Percentiles rank a stretch among this genome's conserved stretches.
Conservation (phyloP, 306 rosid species). For the Arachis hypogaea region DNA sequence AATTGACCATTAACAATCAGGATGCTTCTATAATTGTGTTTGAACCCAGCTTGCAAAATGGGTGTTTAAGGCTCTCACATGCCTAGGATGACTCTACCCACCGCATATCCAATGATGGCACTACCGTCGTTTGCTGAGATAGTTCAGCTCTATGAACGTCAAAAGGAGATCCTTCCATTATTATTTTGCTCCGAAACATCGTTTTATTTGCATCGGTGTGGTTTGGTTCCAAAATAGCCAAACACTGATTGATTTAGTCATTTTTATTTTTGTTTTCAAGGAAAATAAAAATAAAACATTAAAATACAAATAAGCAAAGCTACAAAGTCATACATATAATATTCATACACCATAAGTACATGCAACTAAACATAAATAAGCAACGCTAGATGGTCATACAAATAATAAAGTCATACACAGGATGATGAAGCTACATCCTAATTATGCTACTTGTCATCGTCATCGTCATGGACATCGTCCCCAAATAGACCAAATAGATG, state of each 20-base stretch:
- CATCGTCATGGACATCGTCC: too few relatives aligned
- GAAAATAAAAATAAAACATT: too few relatives aligned
- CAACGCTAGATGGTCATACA: too few relatives aligned
- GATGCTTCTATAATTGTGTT: constrained; percentile 79
- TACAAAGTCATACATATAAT: too few relatives aligned
- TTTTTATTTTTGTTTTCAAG: too few relatives aligned
- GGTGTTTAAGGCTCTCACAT: constrained; percentile 98
- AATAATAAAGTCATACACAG: too few relatives aligned
- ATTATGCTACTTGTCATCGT: too few relatives aligned
- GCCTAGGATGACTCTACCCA: constrained; percentile 86
- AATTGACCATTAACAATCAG: constrained; percentile 44
- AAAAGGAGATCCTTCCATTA: constrained; percentile 74
- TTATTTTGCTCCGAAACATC: constrained; percentile 67
- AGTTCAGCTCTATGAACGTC: constrained; percentile 79
- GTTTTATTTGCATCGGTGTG: constrained; percentile 54
- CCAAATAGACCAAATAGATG: too few relatives aligned
- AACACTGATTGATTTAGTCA: constrained; percentile 42
- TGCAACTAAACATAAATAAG: too few relatives aligned
- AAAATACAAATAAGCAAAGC: too few relatives aligned
- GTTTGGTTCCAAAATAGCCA: constrained; percentile 60
- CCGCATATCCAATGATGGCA: constrained; percentile 57
- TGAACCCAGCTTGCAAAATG: constrained; percentile 99
- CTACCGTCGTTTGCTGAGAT: constrained; percentile 55
- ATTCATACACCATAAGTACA: too few relatives aligned
- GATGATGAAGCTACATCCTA: too few relatives aligned